Percentiles rank a stretch among this genome's conserved stretches.
Conservation (phyloP, 176 grass and related monocot genomes). For the Pontederia crassipes region DNA sequence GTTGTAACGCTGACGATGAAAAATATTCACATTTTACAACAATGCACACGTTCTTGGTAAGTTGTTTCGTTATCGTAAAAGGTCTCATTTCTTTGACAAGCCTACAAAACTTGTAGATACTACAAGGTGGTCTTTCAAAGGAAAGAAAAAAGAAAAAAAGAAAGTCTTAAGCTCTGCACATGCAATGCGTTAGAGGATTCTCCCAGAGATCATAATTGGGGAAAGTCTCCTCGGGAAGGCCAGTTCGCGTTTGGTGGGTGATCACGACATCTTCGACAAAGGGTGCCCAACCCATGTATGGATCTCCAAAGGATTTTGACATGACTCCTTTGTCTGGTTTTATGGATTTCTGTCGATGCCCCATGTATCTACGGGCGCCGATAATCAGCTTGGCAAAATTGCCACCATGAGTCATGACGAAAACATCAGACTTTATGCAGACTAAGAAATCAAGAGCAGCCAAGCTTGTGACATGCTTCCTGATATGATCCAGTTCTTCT, state of each 20-base stretch:
- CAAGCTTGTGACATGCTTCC: slow-evolving; percentile 92
- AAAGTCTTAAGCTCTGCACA: slow-evolving; percentile 55
- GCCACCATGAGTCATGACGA: slow-evolving; percentile 93
- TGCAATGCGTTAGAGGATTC: slow-evolving; percentile 83
- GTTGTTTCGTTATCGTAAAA: too few relatives aligned
- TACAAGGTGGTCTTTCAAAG: too few relatives aligned
- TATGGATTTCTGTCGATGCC: slow-evolving; percentile 85
- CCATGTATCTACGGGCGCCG: slow-evolving; percentile 72
- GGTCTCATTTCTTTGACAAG: too few relatives aligned
- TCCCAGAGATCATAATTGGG: slow-evolving; percentile 97
- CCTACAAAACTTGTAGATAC: too few relatives aligned
- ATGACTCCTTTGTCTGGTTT: slow-evolving; percentile 92
- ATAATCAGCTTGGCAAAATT: slow-evolving; percentile 95
- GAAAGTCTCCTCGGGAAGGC: slow-evolving; percentile 75
- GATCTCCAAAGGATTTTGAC: slow-evolving; percentile 86
- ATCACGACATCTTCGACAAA: slow-evolving; percentile 85
- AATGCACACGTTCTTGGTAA: too few relatives aligned
- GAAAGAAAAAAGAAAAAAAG: too few relatives aligned
- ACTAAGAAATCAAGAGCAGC: slow-evolving; percentile 88
- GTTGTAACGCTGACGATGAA: too few relatives aligned
- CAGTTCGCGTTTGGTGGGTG: slow-evolving; percentile 79
- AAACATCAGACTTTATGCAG: slow-evolving; percentile 82
- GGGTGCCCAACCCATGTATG: slow-evolving; percentile 79
- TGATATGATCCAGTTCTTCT: slow-evolving; percentile 81
- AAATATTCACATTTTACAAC: too few relatives aligned